Conservation (phyloP, 305 asterid species). For the Fraxinus ornus region DNA sequence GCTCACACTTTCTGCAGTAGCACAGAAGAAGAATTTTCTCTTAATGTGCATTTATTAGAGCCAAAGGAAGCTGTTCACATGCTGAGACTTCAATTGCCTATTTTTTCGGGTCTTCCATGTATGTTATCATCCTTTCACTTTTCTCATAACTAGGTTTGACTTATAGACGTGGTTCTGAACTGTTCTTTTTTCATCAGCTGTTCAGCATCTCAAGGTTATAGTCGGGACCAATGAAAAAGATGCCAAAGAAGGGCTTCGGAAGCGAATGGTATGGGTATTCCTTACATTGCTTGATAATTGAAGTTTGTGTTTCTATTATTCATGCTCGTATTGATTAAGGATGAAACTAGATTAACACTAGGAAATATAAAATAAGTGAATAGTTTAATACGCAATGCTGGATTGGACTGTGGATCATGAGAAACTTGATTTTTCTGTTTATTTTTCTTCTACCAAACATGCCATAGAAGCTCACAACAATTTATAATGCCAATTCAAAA, state of each 20-base stretch:
- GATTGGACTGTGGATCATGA: background rate
- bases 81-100: constrained; percentile 47
- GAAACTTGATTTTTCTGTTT: background rate
- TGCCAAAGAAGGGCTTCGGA: constrained; percentile 51
- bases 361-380: background rate
- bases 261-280: constrained; percentile 54
- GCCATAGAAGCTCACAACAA: background rate
- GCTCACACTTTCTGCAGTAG: constrained; percentile 44
- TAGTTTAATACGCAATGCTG: background rate
- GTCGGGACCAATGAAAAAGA: constrained; percentile 52
- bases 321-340: background rate
- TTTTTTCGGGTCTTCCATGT: constrained; percentile 62
- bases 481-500: background rate
- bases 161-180: constrained; percentile 10
- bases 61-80: constrained; percentile 61
- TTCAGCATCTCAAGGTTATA: constrained; percentile 48
- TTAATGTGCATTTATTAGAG: constrained; percentile 48
- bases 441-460: background rate
- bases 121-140: constrained; percentile 30
- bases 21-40: constrained; percentile 42
- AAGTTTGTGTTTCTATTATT: background rate
- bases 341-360: background rate
- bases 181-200: constrained; percentile 43
- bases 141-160: constrained; percentile 9
- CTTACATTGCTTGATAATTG: constrained; percentile 6